These are phyloP conservation scores for Solanum aculeatissimum DNA, from an alignment of 305 asterid genomes.

Conservation along the genomic window DNA sequence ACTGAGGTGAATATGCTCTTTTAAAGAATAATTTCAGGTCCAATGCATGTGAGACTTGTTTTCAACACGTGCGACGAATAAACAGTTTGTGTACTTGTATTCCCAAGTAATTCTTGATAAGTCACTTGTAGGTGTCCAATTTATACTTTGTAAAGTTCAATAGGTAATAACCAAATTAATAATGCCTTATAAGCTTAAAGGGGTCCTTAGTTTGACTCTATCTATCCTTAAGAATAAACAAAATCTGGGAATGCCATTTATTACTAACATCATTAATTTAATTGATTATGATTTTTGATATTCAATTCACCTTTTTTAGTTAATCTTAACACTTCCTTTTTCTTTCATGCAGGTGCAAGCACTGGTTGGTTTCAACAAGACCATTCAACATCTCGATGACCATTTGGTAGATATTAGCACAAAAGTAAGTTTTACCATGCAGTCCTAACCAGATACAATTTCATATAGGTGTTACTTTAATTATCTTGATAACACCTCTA, in stretches of 20 bases:
- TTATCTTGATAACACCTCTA: background rate
- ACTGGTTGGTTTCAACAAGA: slow-evolving; percentile 89
- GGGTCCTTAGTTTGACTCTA: background rate
- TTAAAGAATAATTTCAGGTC: background rate
- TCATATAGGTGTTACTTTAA: background rate
- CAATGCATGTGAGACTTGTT: background rate
- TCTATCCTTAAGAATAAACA: background rate
- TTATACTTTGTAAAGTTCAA: background rate
- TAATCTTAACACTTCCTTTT: background rate
- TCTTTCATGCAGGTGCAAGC: slow-evolving; percentile 64
- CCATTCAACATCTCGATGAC: slow-evolving; percentile 76
- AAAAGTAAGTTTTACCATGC: slow-evolving; percentile 29
- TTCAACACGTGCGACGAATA: background rate
- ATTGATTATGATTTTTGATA: background rate
- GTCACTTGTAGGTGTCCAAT: background rate
- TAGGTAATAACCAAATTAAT: background rate
- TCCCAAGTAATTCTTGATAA: background rate
- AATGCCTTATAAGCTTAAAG: background rate
- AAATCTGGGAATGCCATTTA: background rate
- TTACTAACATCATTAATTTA: background rate
- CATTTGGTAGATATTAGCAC: slow-evolving; percentile 75
- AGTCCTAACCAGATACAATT: background rate
- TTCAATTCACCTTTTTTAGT: background rate
- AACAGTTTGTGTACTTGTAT: background rate
- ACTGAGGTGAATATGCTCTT: background rate